A percentile compares a stretch with the other conserved stretches of the same genome.
These are phyloP conservation scores for Amanita jacksonii DNA, from an alignment of 768 basidiomycete species.

Conservation along the genomic window DNA sequence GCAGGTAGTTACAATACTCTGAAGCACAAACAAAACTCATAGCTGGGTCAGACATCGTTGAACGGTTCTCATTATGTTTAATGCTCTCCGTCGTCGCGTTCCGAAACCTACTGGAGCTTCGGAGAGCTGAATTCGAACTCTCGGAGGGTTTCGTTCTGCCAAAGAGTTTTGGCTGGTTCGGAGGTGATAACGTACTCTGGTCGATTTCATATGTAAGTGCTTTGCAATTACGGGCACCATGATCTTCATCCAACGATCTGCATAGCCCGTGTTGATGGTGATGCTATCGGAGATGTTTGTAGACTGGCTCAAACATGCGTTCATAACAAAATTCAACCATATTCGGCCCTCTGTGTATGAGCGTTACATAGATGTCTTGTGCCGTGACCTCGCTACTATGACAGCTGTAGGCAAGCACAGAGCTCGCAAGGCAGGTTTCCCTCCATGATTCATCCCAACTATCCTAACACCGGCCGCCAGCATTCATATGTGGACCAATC, in stretches of 20 bases:
- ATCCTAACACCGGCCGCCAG: slow-evolving; percentile 24
- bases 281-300: slow-evolving; percentile 88
- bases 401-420: slow-evolving; percentile 60
- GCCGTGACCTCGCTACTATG: slow-evolving; percentile 81
- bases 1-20: slow-evolving; percentile 49
- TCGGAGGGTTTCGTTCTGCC: slow-evolving; percentile 65
- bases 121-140: slow-evolving; percentile 82
- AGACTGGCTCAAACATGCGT: slow-evolving; percentile 98
- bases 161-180: slow-evolving; percentile 77
- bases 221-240: not conserved
- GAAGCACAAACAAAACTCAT: not conserved
- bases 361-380: slow-evolving; percentile 90
- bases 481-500: slow-evolving; percentile 94
- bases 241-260: not conserved
- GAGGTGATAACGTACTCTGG: slow-evolving; percentile 71
- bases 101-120: slow-evolving; percentile 90
- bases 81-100: slow-evolving; percentile 91
- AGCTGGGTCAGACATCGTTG: slow-evolving; percentile 76
- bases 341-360: slow-evolving; percentile 94
- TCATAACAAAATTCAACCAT: slow-evolving; percentile 99
- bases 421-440: slow-evolving; percentile 51
- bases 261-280: slow-evolving; percentile 85
- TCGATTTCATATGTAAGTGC: slow-evolving; percentile 79
- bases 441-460: not conserved
- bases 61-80: slow-evolving; percentile 84